Percentiles rank a stretch among this genome's conserved stretches.
Evolutionary conservation across 176 grass and related monocot species (phyloP).

Genomic region (Bolboschoenus planiculmis): DNA sequence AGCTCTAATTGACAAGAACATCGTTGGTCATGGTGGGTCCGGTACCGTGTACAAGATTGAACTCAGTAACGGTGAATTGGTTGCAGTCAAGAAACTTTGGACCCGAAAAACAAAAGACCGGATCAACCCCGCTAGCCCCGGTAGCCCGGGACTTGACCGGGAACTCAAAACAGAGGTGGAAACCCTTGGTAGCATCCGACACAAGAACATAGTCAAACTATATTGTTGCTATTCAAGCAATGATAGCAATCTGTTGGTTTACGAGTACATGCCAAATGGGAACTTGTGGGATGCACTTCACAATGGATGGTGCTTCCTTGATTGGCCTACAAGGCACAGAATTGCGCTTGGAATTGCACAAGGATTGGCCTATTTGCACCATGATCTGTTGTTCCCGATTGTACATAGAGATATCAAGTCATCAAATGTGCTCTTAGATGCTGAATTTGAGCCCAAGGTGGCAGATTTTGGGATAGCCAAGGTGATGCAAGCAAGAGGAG

Average conservation of each 20-base stretch:
- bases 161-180: constrained; percentile 84
- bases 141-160: constrained; percentile 29
- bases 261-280: constrained; percentile 97
- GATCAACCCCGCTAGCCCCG: neutral
- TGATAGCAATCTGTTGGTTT: constrained; percentile 79
- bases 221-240: constrained; percentile 88
- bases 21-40: constrained; percentile 72
- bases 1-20: constrained; percentile 88
- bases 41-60: constrained; percentile 94
- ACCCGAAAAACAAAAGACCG: constrained; percentile 18
- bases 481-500: constrained; percentile 51
- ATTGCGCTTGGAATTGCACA: constrained; percentile 74
- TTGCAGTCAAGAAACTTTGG: constrained; percentile 94
- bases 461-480: constrained; percentile 92
- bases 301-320: constrained; percentile 46
- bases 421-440: constrained; percentile 91
- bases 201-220: constrained; percentile 99
- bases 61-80: constrained; percentile 55
- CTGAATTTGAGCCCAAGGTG: constrained; percentile 84
- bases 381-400: constrained; percentile 71
- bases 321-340: constrained; percentile 77
- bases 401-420: constrained; percentile 92
- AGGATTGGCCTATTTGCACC: constrained; percentile 87
- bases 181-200: constrained; percentile 94
- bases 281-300: constrained; percentile 92